Base-by-base conservation (phyloP, 202 grass and related monocot species). In the Saccharum hybrid region DNA sequence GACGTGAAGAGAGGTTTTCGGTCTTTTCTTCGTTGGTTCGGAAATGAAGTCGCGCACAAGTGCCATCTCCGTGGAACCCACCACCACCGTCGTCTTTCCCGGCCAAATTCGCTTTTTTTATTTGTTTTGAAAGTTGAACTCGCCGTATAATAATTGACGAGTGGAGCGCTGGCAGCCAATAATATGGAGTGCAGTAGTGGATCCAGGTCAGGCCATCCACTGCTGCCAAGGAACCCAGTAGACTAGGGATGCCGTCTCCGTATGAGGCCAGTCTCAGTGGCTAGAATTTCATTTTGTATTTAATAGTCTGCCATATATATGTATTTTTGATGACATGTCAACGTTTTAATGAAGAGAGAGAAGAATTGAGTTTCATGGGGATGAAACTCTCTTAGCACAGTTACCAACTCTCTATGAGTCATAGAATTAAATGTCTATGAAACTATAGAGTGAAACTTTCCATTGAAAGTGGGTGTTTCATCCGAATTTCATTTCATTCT, bases 121-220 rank as follows among this genome's bases (percentile, higher is more conserved):
- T 18, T 16, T 7, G 5, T 7, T 54, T 54, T 52, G 16, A 52
- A 52, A 52, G 49, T 5, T 19, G 15, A 18, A 52, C 15, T 43
- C 46, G 37, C 51, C 22, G 56, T 59, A 22, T 10, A 10, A 26
- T 42, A 10, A 34, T 42, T 41, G 48, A 36, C 77, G 8, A 82
- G 75, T 81, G 77, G 43, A 12, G 13, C 54, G 64, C 82, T 71
- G 52, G 76, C 57, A 72, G 66, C 54, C 56, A 63, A 63, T 62
- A 61, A 57, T 22, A 59, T 0, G 23, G 12, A 16, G 22, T 11
- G 71, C 28, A 1, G 43, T 19, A 18, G 70, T 78, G 85, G 73
- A 77, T 82, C 78, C 67, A 68, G 66, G 42, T 82, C 56, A 68
- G 65, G 34, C 56, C 56, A 69, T 62, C 72, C 56, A 16, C 39